phyloP scores from a whole-genome alignment of 2,329 filamentous ascomycete species.

The Fusarium sp. region DNA sequence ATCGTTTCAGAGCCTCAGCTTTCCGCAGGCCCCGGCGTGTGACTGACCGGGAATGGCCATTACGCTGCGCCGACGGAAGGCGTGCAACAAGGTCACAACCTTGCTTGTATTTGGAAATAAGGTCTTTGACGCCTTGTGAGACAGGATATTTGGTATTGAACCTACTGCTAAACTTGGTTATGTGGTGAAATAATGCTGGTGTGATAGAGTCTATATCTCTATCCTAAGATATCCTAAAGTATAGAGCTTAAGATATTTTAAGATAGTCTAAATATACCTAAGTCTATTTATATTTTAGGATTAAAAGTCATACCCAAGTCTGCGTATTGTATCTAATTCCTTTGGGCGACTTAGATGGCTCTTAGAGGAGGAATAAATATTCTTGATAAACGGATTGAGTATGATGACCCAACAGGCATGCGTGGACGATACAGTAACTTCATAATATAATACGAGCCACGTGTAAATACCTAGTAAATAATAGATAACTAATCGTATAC shows the following conservation, averaged over 20 bases:
- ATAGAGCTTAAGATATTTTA: background rate
- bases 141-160: background rate
- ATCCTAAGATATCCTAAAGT: background rate
- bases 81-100: background rate
- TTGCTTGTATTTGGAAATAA: background rate
- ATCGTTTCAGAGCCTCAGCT: no score
- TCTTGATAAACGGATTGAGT: slow-evolving; percentile 8
- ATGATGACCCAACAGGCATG: background rate
- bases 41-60: background rate
- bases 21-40: background rate
- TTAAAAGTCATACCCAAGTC: background rate
- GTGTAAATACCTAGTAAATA: slow-evolving; percentile 33
- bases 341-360: background rate
- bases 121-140: background rate
- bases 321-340: background rate
- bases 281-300: background rate
- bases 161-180: background rate
- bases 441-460: background rate
- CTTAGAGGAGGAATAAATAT: background rate
- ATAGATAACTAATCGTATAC: slow-evolving; percentile 30
- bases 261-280: background rate
- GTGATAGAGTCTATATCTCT: background rate
- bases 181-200: background rate
- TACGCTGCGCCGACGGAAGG: background rate
- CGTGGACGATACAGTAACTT: background rate